These are phyloP conservation scores for Alternaria brassicicola DNA, from an alignment of 2,329 filamentous ascomycete genomes.

Conservation along the genomic window DNA sequence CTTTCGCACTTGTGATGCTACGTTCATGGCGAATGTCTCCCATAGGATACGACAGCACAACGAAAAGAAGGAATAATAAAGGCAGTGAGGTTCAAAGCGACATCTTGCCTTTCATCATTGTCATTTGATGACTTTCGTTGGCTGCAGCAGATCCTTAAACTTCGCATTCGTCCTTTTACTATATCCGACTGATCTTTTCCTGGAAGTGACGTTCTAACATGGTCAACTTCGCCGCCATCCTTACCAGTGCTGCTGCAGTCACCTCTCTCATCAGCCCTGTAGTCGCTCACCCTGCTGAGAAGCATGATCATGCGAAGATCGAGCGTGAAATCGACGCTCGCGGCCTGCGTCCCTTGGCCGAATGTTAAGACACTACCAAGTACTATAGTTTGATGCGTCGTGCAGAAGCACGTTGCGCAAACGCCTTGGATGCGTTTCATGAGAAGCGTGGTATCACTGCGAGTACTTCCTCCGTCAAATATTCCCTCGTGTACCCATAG, in stretches of 20 bases:
- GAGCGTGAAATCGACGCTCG: conserved; percentile 40
- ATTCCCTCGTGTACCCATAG: fast-evolving
- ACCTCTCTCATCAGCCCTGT: conserved; percentile 24
- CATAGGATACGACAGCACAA: background rate
- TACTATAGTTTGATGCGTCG: conserved; percentile 27
- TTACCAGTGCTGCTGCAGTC: conserved; percentile 23
- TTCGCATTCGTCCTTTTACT: background rate
- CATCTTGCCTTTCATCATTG: background rate
- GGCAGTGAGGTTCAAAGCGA: background rate
- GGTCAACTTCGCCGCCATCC: background rate
- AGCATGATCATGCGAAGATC: conserved; percentile 38
- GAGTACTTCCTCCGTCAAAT: conserved; percentile 8
- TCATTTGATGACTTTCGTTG: background rate
- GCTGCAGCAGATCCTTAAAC: background rate
- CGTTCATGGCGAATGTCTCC: background rate
- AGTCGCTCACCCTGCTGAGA: conserved; percentile 43
- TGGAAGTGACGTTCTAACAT: background rate
- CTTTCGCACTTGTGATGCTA: background rate
- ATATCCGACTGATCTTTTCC: background rate
- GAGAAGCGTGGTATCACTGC: conserved; percentile 33
- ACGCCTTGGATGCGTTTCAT: conserved; percentile 24
- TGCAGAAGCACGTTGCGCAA: conserved; percentile 26
- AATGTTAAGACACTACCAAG: conserved; percentile 26
- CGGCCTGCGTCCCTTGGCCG: conserved; percentile 25
- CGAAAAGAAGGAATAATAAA: background rate